A percentile compares a stretch with the other conserved stretches of the same genome.
Conservation (phyloP, 2,329 filamentous ascomycete species). For the Colletotrichum lindemuthianum region DNA sequence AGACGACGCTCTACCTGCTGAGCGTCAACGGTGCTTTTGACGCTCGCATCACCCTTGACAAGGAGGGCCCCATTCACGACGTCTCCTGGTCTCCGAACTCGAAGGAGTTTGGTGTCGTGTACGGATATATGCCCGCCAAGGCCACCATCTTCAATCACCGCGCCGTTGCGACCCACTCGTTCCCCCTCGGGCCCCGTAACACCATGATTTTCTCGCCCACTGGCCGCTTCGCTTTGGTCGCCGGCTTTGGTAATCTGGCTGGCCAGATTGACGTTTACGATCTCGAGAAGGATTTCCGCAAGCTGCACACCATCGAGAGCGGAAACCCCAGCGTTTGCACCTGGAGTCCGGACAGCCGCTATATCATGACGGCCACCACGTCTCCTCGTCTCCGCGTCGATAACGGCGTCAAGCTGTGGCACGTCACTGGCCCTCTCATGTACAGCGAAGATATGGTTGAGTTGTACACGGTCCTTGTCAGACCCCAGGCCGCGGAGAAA, state of each 20-base stretch:
- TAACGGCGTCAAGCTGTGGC: conserved; percentile 96
- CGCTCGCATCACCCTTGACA: conserved; percentile 90
- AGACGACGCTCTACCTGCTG: conserved; percentile 95
- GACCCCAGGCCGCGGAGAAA: conserved; percentile 74
- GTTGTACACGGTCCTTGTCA: conserved; percentile 90
- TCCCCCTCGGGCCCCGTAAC: conserved; percentile 89
- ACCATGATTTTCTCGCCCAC: conserved; percentile 95
- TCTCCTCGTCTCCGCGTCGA: conserved; percentile 95
- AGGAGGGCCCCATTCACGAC: conserved; percentile 97
- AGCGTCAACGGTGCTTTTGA: conserved; percentile 93
- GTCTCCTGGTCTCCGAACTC: conserved; percentile 98
- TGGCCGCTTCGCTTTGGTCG: conserved; percentile 91
- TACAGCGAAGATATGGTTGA: conserved; percentile 96
- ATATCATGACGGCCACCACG: conserved; percentile 97
- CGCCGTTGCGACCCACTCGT: conserved; percentile 83
- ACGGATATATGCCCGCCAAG: conserved; percentile 99
- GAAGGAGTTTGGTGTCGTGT: conserved; percentile 96
- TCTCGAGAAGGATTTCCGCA: conserved; percentile 90
- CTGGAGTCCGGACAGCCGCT: conserved; percentile 96
- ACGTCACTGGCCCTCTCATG: conserved; percentile 87
- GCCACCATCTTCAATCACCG: conserved; percentile 96
- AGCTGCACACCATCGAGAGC: conserved; percentile 93
- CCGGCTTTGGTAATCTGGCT: conserved; percentile 96
- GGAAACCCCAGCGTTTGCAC: conserved; percentile 96
- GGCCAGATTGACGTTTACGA: conserved; percentile 99